Percentiles rank a stretch among this genome's conserved stretches.
Evolutionary conservation across 2,329 filamentous ascomycete species (phyloP).

Genomic region (Colletotrichum incanum): DNA sequence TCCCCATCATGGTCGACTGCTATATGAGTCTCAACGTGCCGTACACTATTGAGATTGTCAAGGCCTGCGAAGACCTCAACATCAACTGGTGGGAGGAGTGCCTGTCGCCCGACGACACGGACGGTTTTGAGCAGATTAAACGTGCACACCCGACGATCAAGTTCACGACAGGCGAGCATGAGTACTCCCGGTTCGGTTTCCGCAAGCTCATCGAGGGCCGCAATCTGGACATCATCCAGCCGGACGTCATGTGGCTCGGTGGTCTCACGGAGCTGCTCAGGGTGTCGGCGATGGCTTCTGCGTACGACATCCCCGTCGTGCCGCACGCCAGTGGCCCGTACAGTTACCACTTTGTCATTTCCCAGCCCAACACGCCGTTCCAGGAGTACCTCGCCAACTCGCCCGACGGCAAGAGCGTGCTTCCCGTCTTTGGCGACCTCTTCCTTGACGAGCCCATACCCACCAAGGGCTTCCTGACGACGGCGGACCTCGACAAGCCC

Average conservation of each 20-base stretch:
- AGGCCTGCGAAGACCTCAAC: conserved; percentile 85
- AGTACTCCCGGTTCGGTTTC: conserved; percentile 95
- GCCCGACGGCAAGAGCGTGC: conserved; percentile 88
- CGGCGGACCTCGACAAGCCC: conserved; percentile 86
- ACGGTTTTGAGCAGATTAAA: conserved; percentile 92
- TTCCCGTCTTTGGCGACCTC: conserved; percentile 92
- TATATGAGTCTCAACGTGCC: conserved; percentile 96
- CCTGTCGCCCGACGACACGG: conserved; percentile 90
- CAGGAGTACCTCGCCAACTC: conserved; percentile 97
- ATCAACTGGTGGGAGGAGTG: conserved; percentile 99
- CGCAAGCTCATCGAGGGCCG: conserved; percentile 93
- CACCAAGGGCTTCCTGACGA: conserved; percentile 83
- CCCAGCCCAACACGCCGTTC: conserved; percentile 93
- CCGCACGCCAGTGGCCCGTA: conserved; percentile 96
- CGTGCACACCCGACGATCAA: conserved; percentile 90
- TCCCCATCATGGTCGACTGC: conserved; percentile 95
- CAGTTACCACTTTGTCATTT: conserved; percentile 96
- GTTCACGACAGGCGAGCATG: conserved; percentile 96
- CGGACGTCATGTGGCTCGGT: conserved; percentile 98
- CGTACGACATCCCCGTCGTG: conserved; percentile 94
- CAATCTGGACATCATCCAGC: conserved; percentile 94
- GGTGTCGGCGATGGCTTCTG: conserved; percentile 88
- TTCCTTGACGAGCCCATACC: conserved; percentile 94
- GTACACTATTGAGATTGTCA: conserved; percentile 93
- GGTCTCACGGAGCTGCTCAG: conserved; percentile 93